Conservation (phyloP, 139 green algal species). For the Ettlia oleoabundans region DNA sequence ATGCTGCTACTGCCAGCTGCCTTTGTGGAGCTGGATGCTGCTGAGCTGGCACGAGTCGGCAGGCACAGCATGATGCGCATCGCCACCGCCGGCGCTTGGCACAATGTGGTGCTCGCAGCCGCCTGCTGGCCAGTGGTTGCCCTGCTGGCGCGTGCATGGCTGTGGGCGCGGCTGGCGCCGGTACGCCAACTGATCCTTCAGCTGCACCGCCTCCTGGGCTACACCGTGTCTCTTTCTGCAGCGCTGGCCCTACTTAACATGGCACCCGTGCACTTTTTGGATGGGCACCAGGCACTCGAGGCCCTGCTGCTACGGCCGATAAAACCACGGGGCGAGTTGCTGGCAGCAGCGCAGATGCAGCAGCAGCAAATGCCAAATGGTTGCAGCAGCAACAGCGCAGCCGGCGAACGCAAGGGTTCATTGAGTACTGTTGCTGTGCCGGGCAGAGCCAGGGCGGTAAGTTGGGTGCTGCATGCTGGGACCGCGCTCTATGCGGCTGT, state of each 20-base stretch:
- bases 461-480: constrained; percentile 23
- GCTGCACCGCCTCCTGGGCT: too few relatives aligned
- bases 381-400: too few relatives aligned
- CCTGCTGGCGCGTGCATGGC: constrained; percentile 28
- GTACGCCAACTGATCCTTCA: constrained; percentile 43
- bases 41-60: constrained; percentile 14
- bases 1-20: constrained; percentile 56
- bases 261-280: constrained; percentile 51
- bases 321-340: neutral
- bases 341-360: too few relatives aligned
- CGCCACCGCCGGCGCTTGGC: constrained; percentile 60
- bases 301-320: constrained; percentile 22
- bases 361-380: neutral
- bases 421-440: too few relatives aligned
- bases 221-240: constrained; percentile 52
- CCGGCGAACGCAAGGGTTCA: neutral
- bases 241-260: constrained; percentile 60
- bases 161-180: neutral
- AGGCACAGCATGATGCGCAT: constrained; percentile 34
- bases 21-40: constrained; percentile 48
- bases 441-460: too few relatives aligned
- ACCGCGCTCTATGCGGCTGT: constrained; percentile 7
- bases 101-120: constrained; percentile 43
- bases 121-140: constrained; percentile 20
- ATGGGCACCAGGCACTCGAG: constrained; percentile 47